Base-by-base conservation (phyloP, 306 rosid species). In the Vigna radiata region DNA sequence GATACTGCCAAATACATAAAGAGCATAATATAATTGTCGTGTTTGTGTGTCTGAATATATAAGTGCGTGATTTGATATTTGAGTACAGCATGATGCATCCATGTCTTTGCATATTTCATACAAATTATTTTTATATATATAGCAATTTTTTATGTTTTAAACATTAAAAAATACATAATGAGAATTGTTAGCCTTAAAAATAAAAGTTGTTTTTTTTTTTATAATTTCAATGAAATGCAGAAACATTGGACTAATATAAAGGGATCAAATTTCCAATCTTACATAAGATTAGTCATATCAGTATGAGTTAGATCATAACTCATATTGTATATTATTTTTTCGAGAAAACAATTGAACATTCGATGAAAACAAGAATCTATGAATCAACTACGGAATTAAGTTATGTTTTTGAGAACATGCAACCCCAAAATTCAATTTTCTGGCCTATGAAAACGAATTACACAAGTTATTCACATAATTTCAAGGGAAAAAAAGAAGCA, bases 381-480 rank as follows among this genome's bases (percentile, higher is more conserved):
- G 25, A 75, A 13, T 61, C 3, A 13, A 23, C 16, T 23, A 13
- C 29, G 33, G 17, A 62, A 31, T n/a, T 21, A 29, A 27, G 31
- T 27, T 47, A 61, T 25, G 14, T 74, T 47, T 36, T 12, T 60
- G 27, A 14, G 9, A 47, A 29, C 25, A 47, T 13, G 49, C 29
- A 39, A 55, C 21, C n/a, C 41, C 62, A 47, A 49, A 75, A 3
- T 14, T 49, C 39, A 5, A n/a, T 19, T 55, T 68, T 56, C 14
- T 29, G 37, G 62, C 62, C 68, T 68, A 47, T 16, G 61, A 59
- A 78, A 69, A 66, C 36, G 18, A 63, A 76, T 14, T 41, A 21
- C 54, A 44, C 48, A 47, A 49, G 66, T 43, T 53, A 61, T 29
- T 63, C 60, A 82, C 56, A 72, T 71, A 47, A 49, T 43, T 49